Conservation (phyloP, 2,329 filamentous ascomycete genomes). For the Sporothrix globosa region DNA sequence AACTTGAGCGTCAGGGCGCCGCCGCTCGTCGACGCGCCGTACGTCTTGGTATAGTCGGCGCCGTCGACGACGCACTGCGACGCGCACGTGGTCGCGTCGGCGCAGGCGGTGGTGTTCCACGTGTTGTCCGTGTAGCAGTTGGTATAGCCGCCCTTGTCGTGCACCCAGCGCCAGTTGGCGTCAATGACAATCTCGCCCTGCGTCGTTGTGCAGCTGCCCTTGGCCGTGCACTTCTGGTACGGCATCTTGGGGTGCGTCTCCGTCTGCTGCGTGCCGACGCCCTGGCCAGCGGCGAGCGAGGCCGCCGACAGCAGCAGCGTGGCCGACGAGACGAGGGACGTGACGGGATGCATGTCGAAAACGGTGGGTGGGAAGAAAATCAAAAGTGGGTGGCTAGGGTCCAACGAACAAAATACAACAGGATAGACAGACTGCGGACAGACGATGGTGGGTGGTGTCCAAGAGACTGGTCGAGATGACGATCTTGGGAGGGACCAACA, state of each 20-base stretch:
- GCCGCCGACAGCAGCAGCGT: slow-evolving; percentile 24
- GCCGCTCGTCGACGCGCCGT: slow-evolving; percentile 56
- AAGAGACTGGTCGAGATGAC: slow-evolving; percentile 2
- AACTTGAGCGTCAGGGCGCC: slow-evolving; percentile 54
- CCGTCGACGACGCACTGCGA: slow-evolving; percentile 60
- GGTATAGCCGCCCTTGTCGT: slow-evolving; percentile 50
- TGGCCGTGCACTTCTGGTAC: slow-evolving; percentile 54
- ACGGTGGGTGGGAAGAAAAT: not conserved
- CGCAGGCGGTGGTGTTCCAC: slow-evolving; percentile 54
- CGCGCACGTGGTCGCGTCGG: slow-evolving; percentile 54
- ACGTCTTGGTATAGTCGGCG: slow-evolving; percentile 56
- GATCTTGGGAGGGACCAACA: not conserved
- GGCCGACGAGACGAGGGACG: slow-evolving; percentile 19
- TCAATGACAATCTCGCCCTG: slow-evolving; percentile 57
- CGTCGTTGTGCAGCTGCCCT: slow-evolving; percentile 52
- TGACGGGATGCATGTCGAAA: not conserved
- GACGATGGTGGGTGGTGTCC: not conserved
- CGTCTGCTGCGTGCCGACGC: slow-evolving; percentile 50
- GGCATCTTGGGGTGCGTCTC: slow-evolving; percentile 58
- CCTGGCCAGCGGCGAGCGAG: slow-evolving; percentile 45
- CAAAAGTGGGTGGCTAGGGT: not conserved
- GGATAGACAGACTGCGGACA: not conserved
- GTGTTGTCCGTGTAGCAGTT: slow-evolving; percentile 56
- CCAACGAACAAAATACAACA: no score
- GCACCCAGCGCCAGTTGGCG: slow-evolving; percentile 62